Evolutionary conservation across 2,329 filamentous ascomycete species (phyloP).

Genomic region (Penicillium olsonii): DNA sequence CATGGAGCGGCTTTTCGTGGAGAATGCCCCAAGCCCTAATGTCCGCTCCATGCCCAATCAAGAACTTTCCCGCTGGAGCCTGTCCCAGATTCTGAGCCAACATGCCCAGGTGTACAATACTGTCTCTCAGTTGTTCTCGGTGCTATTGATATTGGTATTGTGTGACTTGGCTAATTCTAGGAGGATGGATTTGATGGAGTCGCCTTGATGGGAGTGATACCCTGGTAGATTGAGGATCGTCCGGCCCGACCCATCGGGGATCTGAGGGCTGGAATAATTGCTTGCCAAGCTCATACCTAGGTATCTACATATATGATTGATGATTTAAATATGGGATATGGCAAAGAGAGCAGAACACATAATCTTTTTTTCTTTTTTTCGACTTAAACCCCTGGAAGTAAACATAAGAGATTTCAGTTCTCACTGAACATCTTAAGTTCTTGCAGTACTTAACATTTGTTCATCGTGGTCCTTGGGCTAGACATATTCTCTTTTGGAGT

Average conservation of each 20-base stretch:
- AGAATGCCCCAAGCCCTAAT: slow-evolving; percentile 15
- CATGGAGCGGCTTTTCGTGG: slow-evolving; percentile 26
- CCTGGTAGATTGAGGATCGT: slow-evolving; percentile 22
- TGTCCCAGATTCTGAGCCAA: slow-evolving; percentile 24
- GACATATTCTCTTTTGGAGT: no score
- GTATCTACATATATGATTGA: no score
- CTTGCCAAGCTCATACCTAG: no score
- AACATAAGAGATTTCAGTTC: no score
- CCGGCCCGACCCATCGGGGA: slow-evolving; percentile 16
- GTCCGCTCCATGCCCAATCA: slow-evolving; percentile 20
- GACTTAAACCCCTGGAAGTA: no score
- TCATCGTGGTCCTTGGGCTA: no score
- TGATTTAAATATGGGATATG: no score
- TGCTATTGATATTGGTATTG: slow-evolving; percentile 19
- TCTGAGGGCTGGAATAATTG: no score
- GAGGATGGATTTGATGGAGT: slow-evolving; percentile 13
- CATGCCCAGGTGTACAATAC: slow-evolving; percentile 24
- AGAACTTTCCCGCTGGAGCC: slow-evolving; percentile 17
- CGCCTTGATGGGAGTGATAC: slow-evolving; percentile 7
- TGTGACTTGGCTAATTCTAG: slow-evolving; percentile 22
- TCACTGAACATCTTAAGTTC: no score
- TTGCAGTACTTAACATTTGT: no score
- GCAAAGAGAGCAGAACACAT: no score
- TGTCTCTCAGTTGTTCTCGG: slow-evolving; percentile 23
- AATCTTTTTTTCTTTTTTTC: no score